Base-by-base conservation (phyloP, 2,329 filamentous ascomycete genomes). In the Penicillium sp. region DNA sequence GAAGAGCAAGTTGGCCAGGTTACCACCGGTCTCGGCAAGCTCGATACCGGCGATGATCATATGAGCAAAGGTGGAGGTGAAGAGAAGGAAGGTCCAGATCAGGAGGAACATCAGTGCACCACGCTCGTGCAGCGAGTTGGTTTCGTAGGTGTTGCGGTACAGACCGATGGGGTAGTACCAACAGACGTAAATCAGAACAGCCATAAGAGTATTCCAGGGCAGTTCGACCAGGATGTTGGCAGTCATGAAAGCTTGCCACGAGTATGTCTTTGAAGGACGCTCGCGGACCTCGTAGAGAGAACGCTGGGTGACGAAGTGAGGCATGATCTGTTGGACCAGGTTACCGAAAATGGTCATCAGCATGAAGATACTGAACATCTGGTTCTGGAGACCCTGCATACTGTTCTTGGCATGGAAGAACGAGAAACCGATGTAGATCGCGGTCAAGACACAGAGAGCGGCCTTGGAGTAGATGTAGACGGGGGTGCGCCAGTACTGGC, bases 341-440 rank as follows among this genome's bases (percentile, higher is more conserved):
- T 73, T 72, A 48, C 86, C 85, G 63, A 95, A 94, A 63, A 94
- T 81, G 35, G 85, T 91, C 47, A 86, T 74, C 46, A 93, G 71
- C 78, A 93, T 87, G 78, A 95, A 95, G 56, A 95, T 85, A 66
- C 82, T 79, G 65, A 94, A 94, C 82, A 93, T 89, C 65, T 94
- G 87, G 71, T 94, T 94, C 69, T 91, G 87, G 4, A 95, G 75
- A 54, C 89, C 89, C 65, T 91, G 87, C 35, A 84, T 78, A 29
- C 80, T 84, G 71, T 88, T 86, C 34, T 80, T 76, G 1, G 86
- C 84, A 22, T 82, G 78, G 77, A 81, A 89, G 72, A 94, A 90
- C 51, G 85, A 84, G 69, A 91, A 89, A 39, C 88, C 88, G 61
- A 94, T 87, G 67, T 91, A 94, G 10, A 94, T 76, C 3, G 84